Evolutionary conservation across 495 filamentous ascomycete genomes (phyloP), one percentile per base, ranked within the genome.

Genomic region (Penicillium canariense): DNA sequence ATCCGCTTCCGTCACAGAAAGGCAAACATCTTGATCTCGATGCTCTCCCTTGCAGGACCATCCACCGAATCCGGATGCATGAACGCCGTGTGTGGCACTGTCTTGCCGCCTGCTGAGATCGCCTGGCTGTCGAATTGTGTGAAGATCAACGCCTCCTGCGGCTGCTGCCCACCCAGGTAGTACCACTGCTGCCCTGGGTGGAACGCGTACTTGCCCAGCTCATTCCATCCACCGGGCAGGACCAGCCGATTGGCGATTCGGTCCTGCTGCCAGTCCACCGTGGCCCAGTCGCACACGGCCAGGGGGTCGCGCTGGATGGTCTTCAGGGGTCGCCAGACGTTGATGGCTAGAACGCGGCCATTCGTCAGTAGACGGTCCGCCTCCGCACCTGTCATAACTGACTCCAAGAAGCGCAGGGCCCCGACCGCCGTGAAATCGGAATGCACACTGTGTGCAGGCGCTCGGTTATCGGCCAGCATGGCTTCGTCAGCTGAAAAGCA

Each of bases 301-400:
- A 85, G 72, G 2, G 82, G 81, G 56, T 84, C 81, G 32, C 75
- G 71, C 44, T 67, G 59, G 20, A 84, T 71, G 0, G 71, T 74
- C 61, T 77, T 77, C 60, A 87, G 81, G 0, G 84, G 84, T 5
- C 84, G 77, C 84, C 83, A 86, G 45, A 86, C 82, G 54, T 86
- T 85, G 67, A 86, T 82, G 67, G 84, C 81, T 63, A 84, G 75
- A 32, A 80, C 78, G 1, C 82, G 78, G 15, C 75, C 71, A 52
- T 78, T 65, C 26, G 17, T 30, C 5, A 84, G 57, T 1, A 84
- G 72, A 58, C 71, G 65, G 8, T 79, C 74, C 1, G 79, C 78
- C 56, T 86, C 81, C 14, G 77, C 73, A 18, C 53, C 53, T 2
- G 40, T 47, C 27, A 60, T 26, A 27, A 52, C 35, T 8, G 47